A percentile compares a stretch with the other conserved stretches of the same genome.
Conservation (phyloP, 805 yeast genomes). For the Allodekkera sacchari region DNA sequence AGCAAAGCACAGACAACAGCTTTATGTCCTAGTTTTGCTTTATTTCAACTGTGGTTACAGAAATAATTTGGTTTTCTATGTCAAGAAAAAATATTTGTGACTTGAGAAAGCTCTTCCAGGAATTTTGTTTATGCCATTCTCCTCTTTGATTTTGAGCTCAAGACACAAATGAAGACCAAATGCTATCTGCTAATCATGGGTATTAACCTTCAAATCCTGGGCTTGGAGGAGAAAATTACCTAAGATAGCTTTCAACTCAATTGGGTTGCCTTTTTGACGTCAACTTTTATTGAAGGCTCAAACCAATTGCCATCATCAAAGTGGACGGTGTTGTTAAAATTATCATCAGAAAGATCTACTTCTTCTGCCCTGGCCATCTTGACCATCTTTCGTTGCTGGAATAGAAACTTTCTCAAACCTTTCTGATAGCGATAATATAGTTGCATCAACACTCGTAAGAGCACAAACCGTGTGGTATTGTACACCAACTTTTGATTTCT, state of each 20-base stretch:
- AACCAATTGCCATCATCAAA: constrained; percentile 53
- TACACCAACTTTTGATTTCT: constrained; percentile 65
- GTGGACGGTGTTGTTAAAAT: constrained; percentile 42
- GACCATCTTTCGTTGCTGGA: constrained; percentile 36
- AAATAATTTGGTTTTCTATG: no score
- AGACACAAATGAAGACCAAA: no score
- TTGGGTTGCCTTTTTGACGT: constrained; percentile 55
- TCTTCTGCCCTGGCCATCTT: constrained; percentile 65
- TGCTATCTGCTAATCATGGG: constrained; percentile 56
- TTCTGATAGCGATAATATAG: constrained; percentile 22
- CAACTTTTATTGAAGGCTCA: constrained; percentile 70
- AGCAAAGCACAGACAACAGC: no score
- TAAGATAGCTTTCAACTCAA: constrained; percentile 64
- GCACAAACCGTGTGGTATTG: constrained; percentile 52
- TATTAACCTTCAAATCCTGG: constrained; percentile 33
- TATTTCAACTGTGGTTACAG: no score
- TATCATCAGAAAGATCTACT: constrained; percentile 39
- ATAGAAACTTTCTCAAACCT: constrained; percentile 17
- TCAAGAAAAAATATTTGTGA: no score
- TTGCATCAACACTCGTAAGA: constrained; percentile 30
- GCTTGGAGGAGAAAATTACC: constrained; percentile 57
- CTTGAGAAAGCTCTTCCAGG: no score
- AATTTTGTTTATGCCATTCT: no score
- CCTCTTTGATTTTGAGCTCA: no score
- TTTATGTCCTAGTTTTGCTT: no score